Percentiles rank a stretch among this genome's conserved stretches.
Evolutionary conservation across 257 asterid species (phyloP).

Genomic region (Verbascum thapsus): DNA sequence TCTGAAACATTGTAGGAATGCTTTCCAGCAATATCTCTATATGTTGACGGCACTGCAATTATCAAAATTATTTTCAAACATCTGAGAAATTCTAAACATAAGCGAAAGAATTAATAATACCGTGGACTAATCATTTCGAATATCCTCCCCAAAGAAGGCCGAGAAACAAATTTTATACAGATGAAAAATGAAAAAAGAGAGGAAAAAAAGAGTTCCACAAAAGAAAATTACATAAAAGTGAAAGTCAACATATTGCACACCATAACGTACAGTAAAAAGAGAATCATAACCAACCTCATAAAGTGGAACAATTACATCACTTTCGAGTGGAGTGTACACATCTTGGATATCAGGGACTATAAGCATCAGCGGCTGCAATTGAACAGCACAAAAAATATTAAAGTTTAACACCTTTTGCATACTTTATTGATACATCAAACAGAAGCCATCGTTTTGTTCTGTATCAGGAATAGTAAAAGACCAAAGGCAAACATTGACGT

Average conservation of each 20-base stretch:
- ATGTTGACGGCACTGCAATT: conserved; percentile 84
- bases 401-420: conserved; percentile 26
- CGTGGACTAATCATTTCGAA: conserved; percentile 15
- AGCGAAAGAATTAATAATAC: conserved; percentile 18
- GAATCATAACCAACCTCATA: conserved; percentile 68
- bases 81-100: conserved; percentile 1
- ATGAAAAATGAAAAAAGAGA: not conserved
- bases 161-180: not conserved
- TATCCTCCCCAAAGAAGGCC: not conserved
- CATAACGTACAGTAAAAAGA: conserved; percentile 27
- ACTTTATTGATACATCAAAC: conserved; percentile 4
- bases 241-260: conserved; percentile 25
- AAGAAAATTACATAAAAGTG: conserved; percentile 16
- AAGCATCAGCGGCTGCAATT: conserved; percentile 94
- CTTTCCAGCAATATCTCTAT: conserved; percentile 81
- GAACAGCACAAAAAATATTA: conserved; percentile 32
- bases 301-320: conserved; percentile 88
- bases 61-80: conserved; percentile 18
- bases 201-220: not conserved
- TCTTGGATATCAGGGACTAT: conserved; percentile 97
- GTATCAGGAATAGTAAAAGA: conserved; percentile 23
- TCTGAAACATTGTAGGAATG: conserved; percentile 89
- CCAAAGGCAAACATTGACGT: conserved; percentile 10
- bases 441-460: conserved; percentile 22
- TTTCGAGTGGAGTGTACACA: conserved; percentile 92